phyloP scores from a whole-genome alignment of 768 basidiomycete genomes.

The Suillus discolor region DNA sequence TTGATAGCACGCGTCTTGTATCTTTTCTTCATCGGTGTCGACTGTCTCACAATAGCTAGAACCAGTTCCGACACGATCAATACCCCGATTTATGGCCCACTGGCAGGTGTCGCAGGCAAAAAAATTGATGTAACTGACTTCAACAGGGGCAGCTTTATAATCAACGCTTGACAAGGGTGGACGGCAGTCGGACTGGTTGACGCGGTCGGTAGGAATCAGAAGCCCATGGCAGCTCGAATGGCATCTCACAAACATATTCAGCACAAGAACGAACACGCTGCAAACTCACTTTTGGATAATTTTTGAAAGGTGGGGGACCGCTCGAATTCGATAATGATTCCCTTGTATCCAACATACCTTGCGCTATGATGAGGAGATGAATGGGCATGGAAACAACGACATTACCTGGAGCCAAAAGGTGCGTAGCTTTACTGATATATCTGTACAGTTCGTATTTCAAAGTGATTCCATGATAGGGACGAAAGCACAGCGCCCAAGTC shows the following conservation, averaged over 20 bases:
- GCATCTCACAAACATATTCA: not conserved
- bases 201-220: not conserved
- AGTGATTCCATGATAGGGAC: not conserved
- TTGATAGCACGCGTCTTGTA: not conserved
- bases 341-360: not conserved
- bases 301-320: not conserved
- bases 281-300: not conserved
- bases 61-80: not conserved
- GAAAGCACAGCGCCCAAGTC: constrained; percentile 4
- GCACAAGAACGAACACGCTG: not conserved
- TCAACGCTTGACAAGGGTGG: not conserved
- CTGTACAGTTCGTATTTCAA: not conserved
- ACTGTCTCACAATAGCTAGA: not conserved
- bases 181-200: not conserved
- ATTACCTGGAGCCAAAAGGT: not conserved
- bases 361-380: not conserved
- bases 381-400: not conserved
- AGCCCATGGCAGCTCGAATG: not conserved
- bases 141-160: not conserved
- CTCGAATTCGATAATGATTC: not conserved
- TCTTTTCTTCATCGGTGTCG: not conserved
- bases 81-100: not conserved
- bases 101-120: not conserved
- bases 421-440: not conserved
- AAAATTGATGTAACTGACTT: not conserved